These are phyloP conservation scores for Pogostemon cablin DNA, from an alignment of 257 asterid species.

Conservation along the genomic window DNA sequence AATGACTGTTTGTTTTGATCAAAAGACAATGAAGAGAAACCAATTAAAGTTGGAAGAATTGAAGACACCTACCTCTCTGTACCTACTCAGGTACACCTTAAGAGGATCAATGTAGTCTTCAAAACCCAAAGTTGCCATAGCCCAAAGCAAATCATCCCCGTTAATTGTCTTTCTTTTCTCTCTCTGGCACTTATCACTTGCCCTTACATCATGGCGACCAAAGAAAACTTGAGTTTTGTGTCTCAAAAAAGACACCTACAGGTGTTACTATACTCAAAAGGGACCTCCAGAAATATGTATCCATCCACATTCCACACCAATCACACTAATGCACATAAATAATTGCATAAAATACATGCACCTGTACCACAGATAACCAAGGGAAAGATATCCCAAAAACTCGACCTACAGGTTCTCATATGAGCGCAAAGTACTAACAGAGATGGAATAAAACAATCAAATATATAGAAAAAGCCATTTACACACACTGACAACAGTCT, in stretches of 20 bases:
- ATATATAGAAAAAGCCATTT: background rate
- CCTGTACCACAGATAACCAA: background rate
- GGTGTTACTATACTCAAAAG: background rate
- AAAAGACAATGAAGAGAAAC: conserved; percentile 4
- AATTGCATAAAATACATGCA: background rate
- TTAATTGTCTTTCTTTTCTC: conserved; percentile 89
- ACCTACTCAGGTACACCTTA: conserved; percentile 72
- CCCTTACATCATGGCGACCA: conserved; percentile 55
- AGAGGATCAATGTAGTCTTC: conserved; percentile 93
- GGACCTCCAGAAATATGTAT: background rate
- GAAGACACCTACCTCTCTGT: conserved; percentile 68
- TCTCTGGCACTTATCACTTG: conserved; percentile 93
- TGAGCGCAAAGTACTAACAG: background rate
- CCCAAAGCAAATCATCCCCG: conserved; percentile 91
- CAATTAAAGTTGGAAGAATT: background rate
- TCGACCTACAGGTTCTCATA: background rate
- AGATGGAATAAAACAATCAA: background rate
- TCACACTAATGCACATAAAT: background rate
- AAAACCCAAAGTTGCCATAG: conserved; percentile 91
- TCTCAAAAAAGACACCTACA: background rate
- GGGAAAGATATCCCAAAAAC: background rate
- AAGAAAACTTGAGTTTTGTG: conserved; percentile 8
- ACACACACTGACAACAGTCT: background rate
- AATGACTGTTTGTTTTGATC: background rate
- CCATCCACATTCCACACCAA: conserved; percentile 19